A percentile compares a stretch with the other conserved stretches of the same genome.
Evolutionary conservation across 306 rosid genomes (phyloP).

Genomic region (Leucaena leucocephala): DNA sequence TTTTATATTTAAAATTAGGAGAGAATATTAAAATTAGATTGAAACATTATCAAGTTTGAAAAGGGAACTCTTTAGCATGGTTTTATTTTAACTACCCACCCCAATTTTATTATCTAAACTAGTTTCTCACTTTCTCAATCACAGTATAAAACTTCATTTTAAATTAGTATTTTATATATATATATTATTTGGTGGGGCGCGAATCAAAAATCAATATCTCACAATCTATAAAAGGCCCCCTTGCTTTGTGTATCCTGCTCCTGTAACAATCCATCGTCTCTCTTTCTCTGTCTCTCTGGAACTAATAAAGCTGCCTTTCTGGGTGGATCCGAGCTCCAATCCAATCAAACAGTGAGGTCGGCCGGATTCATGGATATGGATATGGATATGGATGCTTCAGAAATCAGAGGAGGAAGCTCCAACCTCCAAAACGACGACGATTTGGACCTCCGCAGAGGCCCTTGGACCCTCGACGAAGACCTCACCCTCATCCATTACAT

Average conservation of each 20-base stretch:
- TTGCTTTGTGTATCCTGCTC: conserved; percentile 42
- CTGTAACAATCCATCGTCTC: conserved; percentile 29
- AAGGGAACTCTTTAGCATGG: no score
- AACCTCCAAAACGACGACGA: conserved; percentile 38
- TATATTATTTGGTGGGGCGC: background rate
- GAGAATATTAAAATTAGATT: no score
- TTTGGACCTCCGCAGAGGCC: conserved; percentile 82
- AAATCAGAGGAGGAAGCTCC: conserved; percentile 6
- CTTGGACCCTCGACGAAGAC: conserved; percentile 96
- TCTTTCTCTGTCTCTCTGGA: conserved; percentile 4
- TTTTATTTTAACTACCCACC: no score
- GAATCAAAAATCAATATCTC: conserved; percentile 32
- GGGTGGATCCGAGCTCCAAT: no score
- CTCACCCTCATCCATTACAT: conserved; percentile 84
- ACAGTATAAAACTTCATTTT: background rate
- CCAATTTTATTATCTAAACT: no score
- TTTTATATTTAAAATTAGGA: no score
- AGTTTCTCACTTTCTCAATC: background rate
- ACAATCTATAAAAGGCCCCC: conserved; percentile 64
- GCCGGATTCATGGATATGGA: background rate
- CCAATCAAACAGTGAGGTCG: background rate
- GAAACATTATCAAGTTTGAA: no score
- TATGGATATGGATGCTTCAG: conserved; percentile 23
- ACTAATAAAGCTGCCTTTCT: background rate
- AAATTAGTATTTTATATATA: no score